Evolutionary conservation across 257 asterid genomes (phyloP).

Genomic region (Linderniella brevidens): DNA sequence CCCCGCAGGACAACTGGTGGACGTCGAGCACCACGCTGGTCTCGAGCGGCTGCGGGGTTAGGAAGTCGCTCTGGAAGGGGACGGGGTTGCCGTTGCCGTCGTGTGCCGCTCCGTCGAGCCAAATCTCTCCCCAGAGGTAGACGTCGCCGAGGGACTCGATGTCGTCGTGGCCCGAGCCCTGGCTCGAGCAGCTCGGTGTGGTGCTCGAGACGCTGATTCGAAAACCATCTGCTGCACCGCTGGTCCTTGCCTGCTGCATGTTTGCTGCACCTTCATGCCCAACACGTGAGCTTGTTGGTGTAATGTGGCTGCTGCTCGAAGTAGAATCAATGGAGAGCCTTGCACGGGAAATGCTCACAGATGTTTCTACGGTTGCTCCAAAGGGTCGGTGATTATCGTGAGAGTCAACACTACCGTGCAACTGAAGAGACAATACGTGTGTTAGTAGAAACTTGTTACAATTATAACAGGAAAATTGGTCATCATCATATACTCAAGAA

Average conservation of each 20-base stretch:
- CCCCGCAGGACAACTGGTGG: background rate
- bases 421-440: too few relatives aligned
- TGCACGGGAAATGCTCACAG: too few relatives aligned
- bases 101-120: background rate
- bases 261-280: too few relatives aligned
- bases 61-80: background rate
- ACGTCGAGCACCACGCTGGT: constrained; percentile 1
- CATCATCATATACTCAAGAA: too few relatives aligned
- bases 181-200: background rate
- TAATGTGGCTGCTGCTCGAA: too few relatives aligned
- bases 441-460: too few relatives aligned
- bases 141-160: background rate
- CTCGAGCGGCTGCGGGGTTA: background rate
- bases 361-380: too few relatives aligned
- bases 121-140: background rate
- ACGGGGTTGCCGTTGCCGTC: background rate
- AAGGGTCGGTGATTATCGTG: too few relatives aligned
- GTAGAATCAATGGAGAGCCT: too few relatives aligned
- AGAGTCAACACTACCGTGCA: too few relatives aligned
- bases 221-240: background rate
- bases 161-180: background rate
- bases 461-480: too few relatives aligned
- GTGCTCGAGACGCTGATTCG: constrained; percentile 2
- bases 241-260: background rate
- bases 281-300: too few relatives aligned